Evolutionary conservation across 2,329 filamentous ascomycete species (phyloP).

Genomic region (Thielaviopsis euricoi): DNA sequence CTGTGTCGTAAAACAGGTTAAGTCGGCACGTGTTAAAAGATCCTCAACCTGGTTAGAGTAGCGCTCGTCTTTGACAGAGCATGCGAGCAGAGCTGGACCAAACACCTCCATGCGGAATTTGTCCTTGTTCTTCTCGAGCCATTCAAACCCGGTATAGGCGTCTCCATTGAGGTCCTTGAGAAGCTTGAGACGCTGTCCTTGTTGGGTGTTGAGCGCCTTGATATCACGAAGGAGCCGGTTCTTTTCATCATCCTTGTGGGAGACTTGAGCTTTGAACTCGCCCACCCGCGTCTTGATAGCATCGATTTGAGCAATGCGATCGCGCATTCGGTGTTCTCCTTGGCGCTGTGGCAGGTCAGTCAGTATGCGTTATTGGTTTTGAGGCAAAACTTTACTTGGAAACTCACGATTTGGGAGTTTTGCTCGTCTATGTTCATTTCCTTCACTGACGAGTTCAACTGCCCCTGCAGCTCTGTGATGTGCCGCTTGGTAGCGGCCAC

Average conservation of each 20-base stretch:
- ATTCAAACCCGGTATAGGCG: slow-evolving; percentile 56
- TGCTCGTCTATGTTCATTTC: slow-evolving; percentile 54
- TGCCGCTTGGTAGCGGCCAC: slow-evolving; percentile 11
- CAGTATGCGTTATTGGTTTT: slow-evolving; percentile 34
- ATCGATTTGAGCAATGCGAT: slow-evolving; percentile 30
- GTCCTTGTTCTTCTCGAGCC: slow-evolving; percentile 56
- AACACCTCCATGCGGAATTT: slow-evolving; percentile 62
- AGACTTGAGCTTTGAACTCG: slow-evolving; percentile 23
- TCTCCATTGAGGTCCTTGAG: slow-evolving; percentile 46
- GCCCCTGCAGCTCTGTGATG: slow-evolving; percentile 31
- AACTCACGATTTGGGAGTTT: slow-evolving; percentile 55
- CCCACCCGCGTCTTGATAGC: slow-evolving; percentile 27
- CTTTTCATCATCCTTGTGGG: not conserved
- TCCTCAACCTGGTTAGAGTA: slow-evolving; percentile 43
- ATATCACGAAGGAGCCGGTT: slow-evolving; percentile 31
- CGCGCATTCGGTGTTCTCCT: slow-evolving; percentile 33
- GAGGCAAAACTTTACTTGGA: slow-evolving; percentile 15
- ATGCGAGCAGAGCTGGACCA: slow-evolving; percentile 65
- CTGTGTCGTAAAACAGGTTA: slow-evolving; percentile 60
- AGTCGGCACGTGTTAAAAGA: slow-evolving; percentile 33
- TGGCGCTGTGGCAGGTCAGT: slow-evolving; percentile 23
- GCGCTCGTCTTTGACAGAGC: slow-evolving; percentile 56
- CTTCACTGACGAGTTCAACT: slow-evolving; percentile 42
- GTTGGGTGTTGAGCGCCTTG: slow-evolving; percentile 49
- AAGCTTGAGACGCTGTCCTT: slow-evolving; percentile 55